Conservation (phyloP, 2,329 filamentous ascomycete species). For the Colletotrichum cuscutae region DNA sequence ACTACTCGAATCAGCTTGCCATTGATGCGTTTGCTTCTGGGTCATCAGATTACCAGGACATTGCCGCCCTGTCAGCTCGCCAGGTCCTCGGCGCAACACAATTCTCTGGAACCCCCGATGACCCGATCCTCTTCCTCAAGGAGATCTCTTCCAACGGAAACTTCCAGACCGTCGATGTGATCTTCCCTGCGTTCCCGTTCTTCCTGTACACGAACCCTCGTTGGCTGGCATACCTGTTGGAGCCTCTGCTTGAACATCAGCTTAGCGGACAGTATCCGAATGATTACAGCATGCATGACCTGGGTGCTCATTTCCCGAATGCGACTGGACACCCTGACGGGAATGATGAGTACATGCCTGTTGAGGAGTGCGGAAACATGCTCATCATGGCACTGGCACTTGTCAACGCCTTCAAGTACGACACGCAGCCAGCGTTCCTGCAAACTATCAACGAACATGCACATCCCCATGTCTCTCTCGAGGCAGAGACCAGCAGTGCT, state of each 20-base stretch:
- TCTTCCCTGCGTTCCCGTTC: slow-evolving; percentile 87
- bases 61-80: slow-evolving; percentile 80
- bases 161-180: slow-evolving; percentile 87
- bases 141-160: slow-evolving; percentile 90
- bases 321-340: slow-evolving; percentile 79
- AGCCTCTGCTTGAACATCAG: slow-evolving; percentile 85
- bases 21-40: slow-evolving; percentile 79
- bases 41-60: slow-evolving; percentile 79
- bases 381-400: slow-evolving; percentile 82
- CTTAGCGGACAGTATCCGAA: slow-evolving; percentile 87
- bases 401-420: slow-evolving; percentile 77
- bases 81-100: slow-evolving; percentile 84
- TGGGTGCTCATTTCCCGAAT: slow-evolving; percentile 79
- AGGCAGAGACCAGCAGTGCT: slow-evolving; percentile 6
- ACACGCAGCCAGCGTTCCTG: slow-evolving; percentile 66
- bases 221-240: slow-evolving; percentile 82
- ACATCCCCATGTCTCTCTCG: slow-evolving; percentile 6
- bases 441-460: slow-evolving; percentile 59
- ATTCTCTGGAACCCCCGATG: slow-evolving; percentile 77
- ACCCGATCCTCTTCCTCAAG: slow-evolving; percentile 82
- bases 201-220: slow-evolving; percentile 86
- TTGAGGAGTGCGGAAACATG: slow-evolving; percentile 81
- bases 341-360: slow-evolving; percentile 78
- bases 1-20: slow-evolving; percentile 78
- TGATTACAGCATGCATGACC: slow-evolving; percentile 81